Evolutionary conservation across 805 yeast genomes (phyloP), one percentile per base, ranked within the genome.

Genomic region (Cephaloascus fragrans): DNA sequence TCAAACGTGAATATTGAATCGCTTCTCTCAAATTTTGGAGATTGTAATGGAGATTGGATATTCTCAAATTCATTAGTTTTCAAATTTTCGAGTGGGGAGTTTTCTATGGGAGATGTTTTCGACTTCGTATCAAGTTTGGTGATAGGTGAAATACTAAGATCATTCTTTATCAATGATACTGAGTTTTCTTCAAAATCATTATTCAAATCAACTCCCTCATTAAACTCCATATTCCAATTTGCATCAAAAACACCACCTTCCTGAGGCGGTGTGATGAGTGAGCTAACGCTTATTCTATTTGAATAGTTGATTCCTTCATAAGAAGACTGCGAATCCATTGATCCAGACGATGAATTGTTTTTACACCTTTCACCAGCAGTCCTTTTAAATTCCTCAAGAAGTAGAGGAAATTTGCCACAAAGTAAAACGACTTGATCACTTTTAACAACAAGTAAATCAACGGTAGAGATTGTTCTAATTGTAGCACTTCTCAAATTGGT

Each of bases 401-500:
- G 66, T 19, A 62, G 56, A 1, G 88, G 86, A 50, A 75, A 80
- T 43, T 75, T 62, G 4, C 60, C 54, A 49, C 83, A 75, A 19
- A 83, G 54, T n/a, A 57, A 59, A 44, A 73, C 70, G 40, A 82
- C 55, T 17, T 70, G 69, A 23, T 69, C 68, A n/a, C 76, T 73
- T 32, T 75, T 70, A 10, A 82, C 70, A 12, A 78, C 75, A 37
- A 83, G 59, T 34, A 81, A 66, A 41, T 80, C 84, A 18, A 77
- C 74, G 16, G 71, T 65, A 3, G 77, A 62, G 10, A 79, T 71
- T 0, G 87, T 67, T 42, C 88, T 63, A 26, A 83, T 77, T 41
- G 75, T 74, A 0, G 88, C 89, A 34, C 79, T 71, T 46, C 89
- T 57, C 5, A 53, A 37, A 41, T 50, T 34, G 47, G 59, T 48